These are phyloP conservation scores for Daedaleopsis sinensis DNA, from an alignment of 768 basidiomycete genomes.

Conservation along the genomic window DNA sequence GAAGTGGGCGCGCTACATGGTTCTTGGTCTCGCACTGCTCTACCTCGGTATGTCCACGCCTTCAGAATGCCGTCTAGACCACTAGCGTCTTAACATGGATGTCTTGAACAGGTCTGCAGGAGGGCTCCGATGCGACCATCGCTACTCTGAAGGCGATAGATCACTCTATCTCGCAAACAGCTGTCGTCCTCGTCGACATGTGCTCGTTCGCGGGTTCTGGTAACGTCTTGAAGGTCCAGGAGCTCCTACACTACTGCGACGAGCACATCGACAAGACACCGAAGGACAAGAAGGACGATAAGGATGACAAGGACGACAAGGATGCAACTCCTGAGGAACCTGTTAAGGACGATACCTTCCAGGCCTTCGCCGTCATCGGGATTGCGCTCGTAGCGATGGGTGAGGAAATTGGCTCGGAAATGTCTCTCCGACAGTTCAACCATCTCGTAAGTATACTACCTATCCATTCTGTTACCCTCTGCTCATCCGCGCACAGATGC, in stretches of 20 bases:
- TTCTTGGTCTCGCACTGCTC: slow-evolving; percentile 84
- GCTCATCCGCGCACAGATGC: slow-evolving; percentile 69
- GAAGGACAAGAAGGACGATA: slow-evolving; percentile 35
- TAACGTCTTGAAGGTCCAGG: slow-evolving; percentile 91
- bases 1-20: slow-evolving; percentile 94
- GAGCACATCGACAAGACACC: slow-evolving; percentile 74
- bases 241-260: slow-evolving; percentile 90
- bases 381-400: slow-evolving; percentile 97
- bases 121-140: slow-evolving; percentile 90
- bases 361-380: slow-evolving; percentile 91
- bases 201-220: slow-evolving; percentile 96
- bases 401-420: slow-evolving; percentile 96
- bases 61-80: background rate
- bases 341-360: slow-evolving; percentile 74
- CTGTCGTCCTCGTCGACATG: slow-evolving; percentile 89
- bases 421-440: slow-evolving; percentile 97
- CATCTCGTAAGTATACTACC: slow-evolving; percentile 68
- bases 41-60: slow-evolving; percentile 75
- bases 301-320: slow-evolving; percentile 41
- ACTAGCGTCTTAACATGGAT: background rate
- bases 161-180: slow-evolving; percentile 88
- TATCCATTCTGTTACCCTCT: background rate
- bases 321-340: slow-evolving; percentile 50
- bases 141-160: slow-evolving; percentile 93
- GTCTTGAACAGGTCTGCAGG: slow-evolving; percentile 74